Conservation (phyloP, 2,329 filamentous ascomycete species). For the Diaporthe humulicola region DNA sequence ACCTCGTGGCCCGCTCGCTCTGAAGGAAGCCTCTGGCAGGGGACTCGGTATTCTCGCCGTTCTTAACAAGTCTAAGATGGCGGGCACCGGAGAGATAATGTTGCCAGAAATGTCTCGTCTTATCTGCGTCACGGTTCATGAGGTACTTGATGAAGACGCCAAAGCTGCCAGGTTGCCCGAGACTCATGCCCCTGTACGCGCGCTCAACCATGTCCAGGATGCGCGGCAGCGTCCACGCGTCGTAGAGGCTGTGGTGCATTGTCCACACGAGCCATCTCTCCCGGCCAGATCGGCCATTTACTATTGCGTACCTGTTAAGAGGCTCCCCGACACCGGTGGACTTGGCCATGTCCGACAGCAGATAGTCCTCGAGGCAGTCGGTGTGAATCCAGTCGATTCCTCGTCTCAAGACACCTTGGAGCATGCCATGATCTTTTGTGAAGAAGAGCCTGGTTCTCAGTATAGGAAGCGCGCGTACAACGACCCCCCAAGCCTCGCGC, state of each 20-base stretch:
- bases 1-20: not conserved
- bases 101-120: not conserved
- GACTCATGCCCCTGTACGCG: not conserved
- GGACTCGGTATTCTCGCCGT: not conserved
- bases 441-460: constrained; percentile 44
- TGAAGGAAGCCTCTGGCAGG: not conserved
- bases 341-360: not conserved
- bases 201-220: not conserved
- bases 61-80: not conserved
- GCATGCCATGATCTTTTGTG: not conserved
- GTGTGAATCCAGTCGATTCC: not conserved
- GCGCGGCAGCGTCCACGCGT: not conserved
- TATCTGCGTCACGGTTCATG: not conserved
- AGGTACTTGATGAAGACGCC: not conserved
- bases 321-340: constrained; percentile 53
- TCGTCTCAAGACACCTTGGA: not conserved
- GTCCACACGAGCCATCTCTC: not conserved
- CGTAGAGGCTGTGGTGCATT: not conserved
- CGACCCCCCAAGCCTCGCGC: not conserved
- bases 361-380: not conserved
- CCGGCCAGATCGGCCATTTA: constrained; percentile 55
- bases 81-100: not conserved
- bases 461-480: not conserved
- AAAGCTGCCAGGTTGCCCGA: not conserved
- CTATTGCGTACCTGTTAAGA: constrained; percentile 65